Evolutionary conservation across 2,329 filamentous ascomycete genomes (phyloP), one percentile per base, ranked within the genome.

Genomic region (Penicillium nordicum): DNA sequence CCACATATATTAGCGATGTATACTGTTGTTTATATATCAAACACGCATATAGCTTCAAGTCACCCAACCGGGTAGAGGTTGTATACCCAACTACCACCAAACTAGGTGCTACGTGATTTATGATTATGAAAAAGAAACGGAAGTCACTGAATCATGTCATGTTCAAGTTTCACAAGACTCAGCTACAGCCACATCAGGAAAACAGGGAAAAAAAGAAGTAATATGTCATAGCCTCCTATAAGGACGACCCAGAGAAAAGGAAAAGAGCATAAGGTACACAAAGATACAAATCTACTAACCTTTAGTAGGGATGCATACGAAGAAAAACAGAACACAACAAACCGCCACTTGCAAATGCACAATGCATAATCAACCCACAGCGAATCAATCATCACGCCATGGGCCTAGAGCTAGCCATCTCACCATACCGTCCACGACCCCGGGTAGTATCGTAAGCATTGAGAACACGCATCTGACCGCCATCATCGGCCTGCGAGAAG

Each of bases 381-480:
- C 53, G 53, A 57, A 64, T 53, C 25, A 55, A 57, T 63, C 58
- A 65, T 64, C 64, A 72, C 42, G 69, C 70, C 58, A 71, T 64
- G 38, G 61, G 62, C 54, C 78, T 73, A 61, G 82, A 83, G 71
- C 84, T 87, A 50, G 86, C 85, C 93, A 99, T 97, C 80, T 99
- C 94, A 72, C 94, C 94, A 77, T 96, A 97, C 62, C 90, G 82
- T 47, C 94, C 94, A 79, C 94, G 84, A 72, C 91, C 86, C 74
- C 89, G 88, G 61, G 94, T 99, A 50, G 94, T 99, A 78, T 99
- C 94, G 77, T 99, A 99, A 60, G 94, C 94, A 78, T 97, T 93
- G 70, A 99, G 82, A 61, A 99, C 90, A 66, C 93, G 84, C 65
- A 93, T 96, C 78, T 97, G 94, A 30, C 75, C 76, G 67, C 88